Evolutionary conservation across 2,329 filamentous ascomycete genomes (phyloP).

Genomic region (Xylariales sp.): DNA sequence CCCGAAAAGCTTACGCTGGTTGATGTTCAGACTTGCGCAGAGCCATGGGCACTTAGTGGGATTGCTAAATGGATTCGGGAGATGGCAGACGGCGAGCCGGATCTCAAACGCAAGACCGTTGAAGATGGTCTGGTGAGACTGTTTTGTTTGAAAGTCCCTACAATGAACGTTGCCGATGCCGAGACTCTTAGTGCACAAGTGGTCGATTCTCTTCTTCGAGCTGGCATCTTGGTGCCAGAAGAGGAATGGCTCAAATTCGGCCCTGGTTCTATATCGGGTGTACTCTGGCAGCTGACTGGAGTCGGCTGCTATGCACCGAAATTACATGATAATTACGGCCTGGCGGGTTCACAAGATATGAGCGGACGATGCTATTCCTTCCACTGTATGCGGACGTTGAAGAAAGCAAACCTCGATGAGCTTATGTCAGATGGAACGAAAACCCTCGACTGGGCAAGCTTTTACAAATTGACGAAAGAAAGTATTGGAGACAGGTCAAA

Average conservation of each 20-base stretch:
- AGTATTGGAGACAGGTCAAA: slow-evolving; percentile 76
- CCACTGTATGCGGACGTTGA: slow-evolving; percentile 92
- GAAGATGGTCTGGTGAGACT: slow-evolving; percentile 88
- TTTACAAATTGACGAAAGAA: slow-evolving; percentile 85
- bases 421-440: slow-evolving; percentile 76
- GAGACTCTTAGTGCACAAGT: slow-evolving; percentile 85
- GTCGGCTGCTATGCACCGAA: slow-evolving; percentile 90
- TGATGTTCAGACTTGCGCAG: slow-evolving; percentile 85
- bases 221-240: slow-evolving; percentile 82
- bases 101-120: slow-evolving; percentile 85
- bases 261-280: slow-evolving; percentile 81
- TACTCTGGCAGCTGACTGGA: slow-evolving; percentile 92
- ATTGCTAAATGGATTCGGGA: slow-evolving; percentile 87
- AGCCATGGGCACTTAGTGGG: slow-evolving; percentile 94
- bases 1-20: slow-evolving; percentile 82
- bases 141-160: slow-evolving; percentile 95
- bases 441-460: slow-evolving; percentile 87
- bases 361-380: slow-evolving; percentile 89
- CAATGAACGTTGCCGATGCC: slow-evolving; percentile 97
- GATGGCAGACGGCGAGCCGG: slow-evolving; percentile 90
- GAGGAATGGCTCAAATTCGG: slow-evolving; percentile 99
- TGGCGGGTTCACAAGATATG: slow-evolving; percentile 58
- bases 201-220: slow-evolving; percentile 81
- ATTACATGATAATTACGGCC: slow-evolving; percentile 72
- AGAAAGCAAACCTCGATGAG: slow-evolving; percentile 89